Evolutionary conservation across 768 basidiomycete genomes (phyloP).

Genomic region (Neoboletus subvelutipes): DNA sequence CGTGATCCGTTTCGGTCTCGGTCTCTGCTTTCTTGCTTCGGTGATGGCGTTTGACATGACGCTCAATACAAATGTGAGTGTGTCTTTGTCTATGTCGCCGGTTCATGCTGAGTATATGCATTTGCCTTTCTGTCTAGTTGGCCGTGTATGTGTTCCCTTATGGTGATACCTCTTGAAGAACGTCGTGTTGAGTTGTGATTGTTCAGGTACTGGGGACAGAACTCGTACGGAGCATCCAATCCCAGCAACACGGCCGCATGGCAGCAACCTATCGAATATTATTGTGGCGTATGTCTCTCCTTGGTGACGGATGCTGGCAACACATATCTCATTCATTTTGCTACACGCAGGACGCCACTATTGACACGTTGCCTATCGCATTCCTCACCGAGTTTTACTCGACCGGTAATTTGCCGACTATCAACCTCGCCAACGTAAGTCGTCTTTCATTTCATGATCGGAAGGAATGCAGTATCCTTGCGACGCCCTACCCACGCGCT

Average conservation of each 20-base stretch:
- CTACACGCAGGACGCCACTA: constrained; percentile 46
- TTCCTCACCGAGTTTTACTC: constrained; percentile 63
- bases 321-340: neutral
- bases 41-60: constrained; percentile 29
- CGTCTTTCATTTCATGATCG: neutral
- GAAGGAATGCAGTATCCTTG: neutral
- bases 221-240: constrained; percentile 34
- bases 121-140: constrained; percentile 12
- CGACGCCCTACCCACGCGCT: neutral
- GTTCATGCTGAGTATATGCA: neutral
- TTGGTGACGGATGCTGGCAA: neutral
- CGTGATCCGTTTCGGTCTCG: constrained; percentile 16
- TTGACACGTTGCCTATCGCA: constrained; percentile 60
- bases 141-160: constrained; percentile 21
- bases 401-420: constrained; percentile 53
- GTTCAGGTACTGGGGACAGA: constrained; percentile 37
- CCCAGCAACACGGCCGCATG: constrained; percentile 21
- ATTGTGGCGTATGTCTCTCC: constrained; percentile 27
- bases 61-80: constrained; percentile 23
- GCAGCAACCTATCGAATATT: constrained; percentile 34
- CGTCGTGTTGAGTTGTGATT: neutral
- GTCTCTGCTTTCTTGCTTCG: constrained; percentile 10
- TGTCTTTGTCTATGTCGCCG: neutral
- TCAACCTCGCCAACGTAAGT: constrained; percentile 60
- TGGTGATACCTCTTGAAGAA: neutral